Evolutionary conservation across 208 protist species (phyloP).

Genomic region (Crithidia fasciculata): DNA sequence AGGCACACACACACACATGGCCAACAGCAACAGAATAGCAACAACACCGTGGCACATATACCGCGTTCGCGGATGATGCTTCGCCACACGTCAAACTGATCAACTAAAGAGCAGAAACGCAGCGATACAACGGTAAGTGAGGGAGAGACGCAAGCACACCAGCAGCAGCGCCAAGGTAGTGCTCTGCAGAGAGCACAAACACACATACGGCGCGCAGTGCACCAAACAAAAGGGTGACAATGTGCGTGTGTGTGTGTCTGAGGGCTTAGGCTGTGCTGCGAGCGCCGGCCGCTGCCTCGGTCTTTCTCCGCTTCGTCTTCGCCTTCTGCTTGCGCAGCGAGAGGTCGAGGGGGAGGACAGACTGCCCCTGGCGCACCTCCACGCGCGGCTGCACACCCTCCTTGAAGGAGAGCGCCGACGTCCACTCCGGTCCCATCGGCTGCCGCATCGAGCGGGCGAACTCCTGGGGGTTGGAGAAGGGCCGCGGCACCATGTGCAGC

Average conservation of each 20-base stretch:
- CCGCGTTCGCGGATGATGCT: too few relatives aligned
- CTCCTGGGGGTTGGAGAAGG: conserved; percentile 91
- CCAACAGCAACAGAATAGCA: too few relatives aligned
- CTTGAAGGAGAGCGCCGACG: conserved; percentile 81
- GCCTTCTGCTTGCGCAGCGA: conserved; percentile 63
- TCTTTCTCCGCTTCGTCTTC: conserved; percentile 85
- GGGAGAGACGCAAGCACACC: too few relatives aligned
- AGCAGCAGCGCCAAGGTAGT: too few relatives aligned
- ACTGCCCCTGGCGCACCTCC: conserved; percentile 81
- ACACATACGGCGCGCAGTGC: neutral
- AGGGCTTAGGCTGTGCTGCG: neutral
- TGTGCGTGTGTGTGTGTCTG: neutral
- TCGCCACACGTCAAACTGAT: too few relatives aligned
- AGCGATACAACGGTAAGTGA: too few relatives aligned
- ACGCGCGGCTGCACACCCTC: conserved; percentile 84
- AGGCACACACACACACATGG: too few relatives aligned
- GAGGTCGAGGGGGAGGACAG: conserved; percentile 80
- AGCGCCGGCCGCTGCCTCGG: conserved; percentile 1
- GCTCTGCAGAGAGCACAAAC: neutral
- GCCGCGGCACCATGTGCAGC: conserved; percentile 91
- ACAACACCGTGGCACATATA: too few relatives aligned
- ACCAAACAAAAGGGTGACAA: too few relatives aligned
- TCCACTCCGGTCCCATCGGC: conserved; percentile 91
- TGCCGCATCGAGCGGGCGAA: conserved; percentile 92
- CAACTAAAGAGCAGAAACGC: too few relatives aligned